These are phyloP conservation scores for Vigna nakashimae DNA, from an alignment of 306 rosid genomes.

Conservation along the genomic window DNA sequence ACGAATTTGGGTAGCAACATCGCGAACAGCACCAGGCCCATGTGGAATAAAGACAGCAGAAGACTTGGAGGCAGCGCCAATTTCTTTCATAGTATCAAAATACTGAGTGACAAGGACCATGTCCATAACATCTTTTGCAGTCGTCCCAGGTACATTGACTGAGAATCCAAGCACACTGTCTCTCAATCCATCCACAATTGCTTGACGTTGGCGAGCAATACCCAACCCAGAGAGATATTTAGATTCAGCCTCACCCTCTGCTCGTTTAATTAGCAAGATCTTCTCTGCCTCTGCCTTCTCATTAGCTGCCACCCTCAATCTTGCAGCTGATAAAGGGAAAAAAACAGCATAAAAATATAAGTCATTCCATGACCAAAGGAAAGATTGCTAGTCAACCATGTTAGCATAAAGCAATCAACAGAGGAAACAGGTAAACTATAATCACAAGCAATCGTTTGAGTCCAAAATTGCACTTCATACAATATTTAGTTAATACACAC, in stretches of 20 bases:
- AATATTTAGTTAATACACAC: constrained; percentile 13
- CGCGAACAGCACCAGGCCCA: constrained; percentile 96
- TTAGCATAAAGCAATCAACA: constrained; percentile 12
- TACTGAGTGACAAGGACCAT: constrained; percentile 98
- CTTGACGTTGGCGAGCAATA: constrained; percentile 96
- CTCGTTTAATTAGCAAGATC: constrained; percentile 81
- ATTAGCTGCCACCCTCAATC: constrained; percentile 87
- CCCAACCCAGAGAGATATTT: constrained; percentile 91
- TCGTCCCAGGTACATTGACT: constrained; percentile 89
- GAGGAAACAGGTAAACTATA: constrained; percentile 15
- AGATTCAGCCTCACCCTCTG: constrained; percentile 96
- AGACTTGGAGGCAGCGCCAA: constrained; percentile 89
- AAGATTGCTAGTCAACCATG: background rate
- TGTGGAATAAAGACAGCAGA: constrained; percentile 98
- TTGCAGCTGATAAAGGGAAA: constrained; percentile 68
- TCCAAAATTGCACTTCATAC: constrained; percentile 4
- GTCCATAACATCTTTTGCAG: constrained; percentile 95
- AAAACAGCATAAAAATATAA: constrained; percentile 14
- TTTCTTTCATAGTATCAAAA: constrained; percentile 97
- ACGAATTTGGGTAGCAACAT: constrained; percentile 86
- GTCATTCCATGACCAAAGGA: constrained; percentile 1
- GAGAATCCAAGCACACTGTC: constrained; percentile 94
- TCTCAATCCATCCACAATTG: constrained; percentile 90
- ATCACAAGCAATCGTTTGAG: background rate
- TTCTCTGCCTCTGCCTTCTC: constrained; percentile 99